Evolutionary conservation across 257 asterid genomes (phyloP).

Genomic region (Vinca minor): DNA sequence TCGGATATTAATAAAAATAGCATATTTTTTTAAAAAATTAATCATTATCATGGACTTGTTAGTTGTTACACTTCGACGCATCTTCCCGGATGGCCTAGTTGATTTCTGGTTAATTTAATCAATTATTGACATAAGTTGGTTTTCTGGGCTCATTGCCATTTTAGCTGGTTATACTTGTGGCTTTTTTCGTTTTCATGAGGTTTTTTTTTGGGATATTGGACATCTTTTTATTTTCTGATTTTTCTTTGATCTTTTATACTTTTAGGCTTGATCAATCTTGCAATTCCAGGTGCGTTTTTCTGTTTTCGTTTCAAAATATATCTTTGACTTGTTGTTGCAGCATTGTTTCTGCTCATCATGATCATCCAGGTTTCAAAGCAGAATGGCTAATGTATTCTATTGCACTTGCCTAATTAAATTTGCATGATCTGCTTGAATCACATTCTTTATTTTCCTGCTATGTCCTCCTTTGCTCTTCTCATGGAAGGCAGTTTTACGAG

Average conservation of each 20-base stretch:
- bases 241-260: neutral
- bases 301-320: neutral
- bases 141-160: neutral
- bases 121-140: neutral
- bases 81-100: neutral
- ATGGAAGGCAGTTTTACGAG: neutral
- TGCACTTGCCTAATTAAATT: neutral
- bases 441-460: neutral
- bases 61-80: neutral
- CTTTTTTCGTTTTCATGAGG: neutral
- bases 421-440: neutral
- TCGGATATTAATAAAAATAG: too few species aligned
- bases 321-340: neutral
- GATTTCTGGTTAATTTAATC: neutral
- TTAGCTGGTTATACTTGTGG: neutral
- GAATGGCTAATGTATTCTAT: neutral
- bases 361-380: neutral
- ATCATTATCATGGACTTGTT: neutral
- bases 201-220: neutral
- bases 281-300: conserved; percentile 6
- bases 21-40: too few species aligned
- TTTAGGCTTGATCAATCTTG: conserved; percentile 5
- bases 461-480: neutral
- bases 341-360: neutral
- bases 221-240: neutral